Evolutionary conservation across 179 eudicot genomes (phyloP).

Genomic region (Spinacia oleracea): DNA sequence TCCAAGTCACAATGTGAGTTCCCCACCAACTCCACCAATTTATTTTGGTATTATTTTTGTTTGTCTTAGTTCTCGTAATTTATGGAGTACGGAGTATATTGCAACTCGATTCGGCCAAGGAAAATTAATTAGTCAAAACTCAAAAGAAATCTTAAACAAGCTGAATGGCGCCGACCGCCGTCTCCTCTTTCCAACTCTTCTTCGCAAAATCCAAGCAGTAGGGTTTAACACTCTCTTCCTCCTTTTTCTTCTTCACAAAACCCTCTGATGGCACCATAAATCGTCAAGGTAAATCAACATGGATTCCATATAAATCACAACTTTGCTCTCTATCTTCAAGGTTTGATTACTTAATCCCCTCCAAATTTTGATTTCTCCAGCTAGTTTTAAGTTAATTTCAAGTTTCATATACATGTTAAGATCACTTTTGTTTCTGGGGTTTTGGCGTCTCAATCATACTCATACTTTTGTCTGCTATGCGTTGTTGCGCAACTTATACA

Average conservation of each 20-base stretch:
- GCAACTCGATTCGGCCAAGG: too few relatives aligned
- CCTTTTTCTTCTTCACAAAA: neutral
- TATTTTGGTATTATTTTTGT: too few relatives aligned
- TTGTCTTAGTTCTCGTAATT: too few relatives aligned
- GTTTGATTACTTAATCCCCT: neutral
- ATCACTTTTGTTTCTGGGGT: neutral
- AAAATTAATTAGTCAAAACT: too few relatives aligned
- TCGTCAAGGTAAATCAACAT: neutral
- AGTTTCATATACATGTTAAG: neutral
- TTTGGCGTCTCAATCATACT: neutral
- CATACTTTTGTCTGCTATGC: constrained; percentile 13
- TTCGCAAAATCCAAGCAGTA: neutral
- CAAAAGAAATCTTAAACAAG: too few relatives aligned
- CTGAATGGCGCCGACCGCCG: constrained; percentile 10
- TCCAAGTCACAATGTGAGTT: too few relatives aligned
- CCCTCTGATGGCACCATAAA: constrained; percentile 14
- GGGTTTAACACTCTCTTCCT: constrained; percentile 11
- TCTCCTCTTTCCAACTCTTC: neutral
- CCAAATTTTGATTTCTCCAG: neutral
- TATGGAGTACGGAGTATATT: too few relatives aligned
- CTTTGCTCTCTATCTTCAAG: neutral
- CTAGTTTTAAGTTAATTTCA: neutral
- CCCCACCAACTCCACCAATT: too few relatives aligned
- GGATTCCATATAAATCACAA: too few relatives aligned
- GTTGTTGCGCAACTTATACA: constrained; percentile 8